Base-by-base conservation (phyloP, 768 basidiomycete genomes). In the Boletus pseudo-olivaceus region DNA sequence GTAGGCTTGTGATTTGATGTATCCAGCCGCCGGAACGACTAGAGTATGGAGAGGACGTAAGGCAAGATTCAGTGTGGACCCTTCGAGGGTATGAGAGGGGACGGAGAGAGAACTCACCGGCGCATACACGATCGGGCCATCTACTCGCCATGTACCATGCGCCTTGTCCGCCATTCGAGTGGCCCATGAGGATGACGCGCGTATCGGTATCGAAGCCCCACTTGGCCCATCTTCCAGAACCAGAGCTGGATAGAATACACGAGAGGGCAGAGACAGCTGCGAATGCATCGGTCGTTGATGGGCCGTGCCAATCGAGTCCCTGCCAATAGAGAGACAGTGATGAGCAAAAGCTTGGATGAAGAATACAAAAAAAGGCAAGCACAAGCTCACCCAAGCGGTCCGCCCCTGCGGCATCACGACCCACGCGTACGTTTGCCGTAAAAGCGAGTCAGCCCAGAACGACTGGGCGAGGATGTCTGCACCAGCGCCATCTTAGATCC, bases 261-360 rank as follows among this genome's bases (percentile, higher is more conserved):
- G 68, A 65, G 34, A 94, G 72, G 3, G 85, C 82, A 27, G 80
- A 78, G 7, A 92, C 71, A 2, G 83, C 72, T 14, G 65, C 68
- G 80, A 88, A 90, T 1, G 81, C 86, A 63, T 94, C 90, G 14
- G 70, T 66, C 11, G 85, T 76, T 62, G 90, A 92, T 5, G 85
- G 84, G 0, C 93, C 94, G 62, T 92, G 94, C 93, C 93, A 96
- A 68, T 97, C 94, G 41, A 94, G 76, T 1, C 93, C 93, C 90
- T 91, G 39, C 1, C 11, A 9, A 55, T 32, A n/a, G 30, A 30
- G 20, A 34, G 11, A 32, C 14, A 15, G 27, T 1, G 12, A 37
- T 50, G 35, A 48, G 17, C 14, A 47, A 32, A 38, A 7, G 19
- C 19, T 39, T 12, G 43, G 5, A 32, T 20, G 19, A 43, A 26